These are phyloP conservation scores for Phytophthora pistaciae DNA, from an alignment of 352 stramenopile species.

Conservation along the genomic window DNA sequence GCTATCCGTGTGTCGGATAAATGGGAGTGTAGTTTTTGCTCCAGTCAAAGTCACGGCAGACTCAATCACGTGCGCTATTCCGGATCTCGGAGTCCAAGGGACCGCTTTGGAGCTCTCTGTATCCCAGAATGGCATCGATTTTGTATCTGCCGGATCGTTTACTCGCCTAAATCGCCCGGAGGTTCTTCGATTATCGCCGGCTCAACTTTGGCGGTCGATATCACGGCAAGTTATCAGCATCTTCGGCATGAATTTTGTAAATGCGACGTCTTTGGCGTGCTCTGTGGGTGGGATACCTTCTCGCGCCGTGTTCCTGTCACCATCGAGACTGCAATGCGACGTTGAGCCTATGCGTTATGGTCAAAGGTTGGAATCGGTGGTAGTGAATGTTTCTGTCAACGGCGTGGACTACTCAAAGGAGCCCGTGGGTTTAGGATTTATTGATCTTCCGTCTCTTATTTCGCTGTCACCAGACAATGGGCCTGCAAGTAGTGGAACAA, in stretches of 20 bases:
- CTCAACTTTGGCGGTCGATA: conserved; percentile 15
- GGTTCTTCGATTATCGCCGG: conserved; percentile 36
- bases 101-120: conserved; percentile 21
- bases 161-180: conserved; percentile 17
- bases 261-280: conserved; percentile 32
- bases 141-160: conserved; percentile 27
- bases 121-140: conserved; percentile 36
- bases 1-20: conserved; percentile 29
- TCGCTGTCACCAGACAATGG: conserved; percentile 30
- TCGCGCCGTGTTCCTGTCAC: conserved; percentile 28
- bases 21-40: conserved; percentile 7
- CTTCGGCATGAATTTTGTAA: conserved; percentile 43
- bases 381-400: conserved; percentile 43
- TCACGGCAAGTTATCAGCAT: conserved; percentile 32
- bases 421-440: conserved; percentile 6
- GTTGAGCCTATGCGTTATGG: conserved; percentile 27
- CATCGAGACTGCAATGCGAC: conserved; percentile 40
- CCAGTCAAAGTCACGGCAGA: conserved; percentile 27
- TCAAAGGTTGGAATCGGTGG: background rate
- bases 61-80: conserved; percentile 35
- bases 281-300: conserved; percentile 9
- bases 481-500: conserved; percentile 28
- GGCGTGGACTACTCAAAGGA: conserved; percentile 35
- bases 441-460: conserved; percentile 22
- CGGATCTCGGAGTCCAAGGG: conserved; percentile 5